phyloP scores from a whole-genome alignment of 2,329 filamentous ascomycete genomes.

The Aspergillus quadrilineatus region DNA sequence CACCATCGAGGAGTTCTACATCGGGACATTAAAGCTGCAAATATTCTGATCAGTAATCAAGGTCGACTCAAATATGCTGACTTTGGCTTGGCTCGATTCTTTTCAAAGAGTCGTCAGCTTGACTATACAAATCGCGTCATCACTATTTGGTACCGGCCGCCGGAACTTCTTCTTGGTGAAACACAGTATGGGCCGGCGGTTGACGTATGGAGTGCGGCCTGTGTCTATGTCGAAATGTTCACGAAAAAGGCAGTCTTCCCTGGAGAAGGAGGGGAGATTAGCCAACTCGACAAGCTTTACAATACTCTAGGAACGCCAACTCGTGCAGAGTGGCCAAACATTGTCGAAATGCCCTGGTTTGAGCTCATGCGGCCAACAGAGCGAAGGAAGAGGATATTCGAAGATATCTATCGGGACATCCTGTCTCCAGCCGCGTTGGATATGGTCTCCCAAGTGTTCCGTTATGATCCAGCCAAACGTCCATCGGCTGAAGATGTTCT shows the following conservation, averaged over 20 bases:
- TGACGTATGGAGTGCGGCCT: conserved; percentile 96
- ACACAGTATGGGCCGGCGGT: conserved; percentile 87
- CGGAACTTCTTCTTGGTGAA: conserved; percentile 85
- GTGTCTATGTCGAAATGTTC: conserved; percentile 95
- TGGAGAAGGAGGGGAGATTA: conserved; percentile 92
- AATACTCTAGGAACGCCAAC: conserved; percentile 85
- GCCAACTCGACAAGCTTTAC: conserved; percentile 96
- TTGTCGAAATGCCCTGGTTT: conserved; percentile 96
- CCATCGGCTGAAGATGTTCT: conserved; percentile 83
- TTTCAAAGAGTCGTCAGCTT: conserved; percentile 83
- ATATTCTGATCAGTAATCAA: conserved; percentile 88
- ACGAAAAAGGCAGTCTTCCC: conserved; percentile 91
- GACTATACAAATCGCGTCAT: conserved; percentile 99
- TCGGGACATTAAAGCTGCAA: conserved; percentile 96
- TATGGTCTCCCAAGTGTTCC: conserved; percentile 78
- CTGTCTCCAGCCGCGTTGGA: conserved; percentile 80
- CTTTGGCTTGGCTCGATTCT: conserved; percentile 94
- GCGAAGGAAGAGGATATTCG: conserved; percentile 71
- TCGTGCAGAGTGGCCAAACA: conserved; percentile 77
- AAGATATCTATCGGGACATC: conserved; percentile 75
- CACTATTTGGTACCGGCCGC: conserved; percentile 95
- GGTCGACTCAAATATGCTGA: conserved; percentile 91
- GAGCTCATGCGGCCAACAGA: conserved; percentile 80
- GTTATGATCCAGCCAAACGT: conserved; percentile 79
- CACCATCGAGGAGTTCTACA: conserved; percentile 92